Conservation (phyloP, 352 stramenopile genomes). For the Pythium aquatile region DNA sequence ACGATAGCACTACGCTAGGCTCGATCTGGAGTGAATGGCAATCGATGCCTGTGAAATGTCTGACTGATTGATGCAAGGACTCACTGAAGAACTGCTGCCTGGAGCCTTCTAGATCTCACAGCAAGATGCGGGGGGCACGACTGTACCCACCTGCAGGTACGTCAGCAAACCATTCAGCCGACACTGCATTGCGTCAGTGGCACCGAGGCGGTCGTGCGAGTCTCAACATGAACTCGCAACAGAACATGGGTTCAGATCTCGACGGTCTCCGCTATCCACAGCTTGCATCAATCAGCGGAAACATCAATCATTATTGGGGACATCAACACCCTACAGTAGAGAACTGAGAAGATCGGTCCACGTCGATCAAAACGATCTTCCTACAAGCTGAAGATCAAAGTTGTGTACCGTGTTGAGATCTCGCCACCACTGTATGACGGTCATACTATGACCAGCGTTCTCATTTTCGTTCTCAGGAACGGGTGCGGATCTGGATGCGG, state of each 20-base stretch:
- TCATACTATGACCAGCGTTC: neutral
- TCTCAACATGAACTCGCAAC: neutral
- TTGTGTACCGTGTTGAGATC: neutral
- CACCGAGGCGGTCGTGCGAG: neutral
- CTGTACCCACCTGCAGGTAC: neutral
- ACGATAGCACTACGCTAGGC: too few relatives aligned
- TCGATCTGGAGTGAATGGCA: too few relatives aligned
- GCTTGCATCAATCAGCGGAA: neutral
- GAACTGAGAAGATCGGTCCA: too few relatives aligned
- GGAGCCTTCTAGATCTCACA: neutral
- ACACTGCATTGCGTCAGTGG: neutral
- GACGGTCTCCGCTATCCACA: neutral
- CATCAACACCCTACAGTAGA: too few relatives aligned
- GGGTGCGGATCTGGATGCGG: neutral
- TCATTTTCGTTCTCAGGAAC: constrained; percentile 5
- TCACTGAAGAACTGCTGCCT: too few relatives aligned
- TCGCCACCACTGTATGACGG: neutral
- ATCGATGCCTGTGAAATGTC: too few relatives aligned
- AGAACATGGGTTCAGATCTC: neutral
- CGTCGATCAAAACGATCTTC: neutral
- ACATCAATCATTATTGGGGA: too few relatives aligned
- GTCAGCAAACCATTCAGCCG: neutral
- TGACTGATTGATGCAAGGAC: too few relatives aligned
- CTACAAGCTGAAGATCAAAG: neutral
- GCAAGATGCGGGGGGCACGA: neutral